Percentiles rank a stretch among this genome's conserved stretches.
These are phyloP conservation scores for Candida orba DNA, from an alignment of 805 yeast genomes.

Conservation along the genomic window DNA sequence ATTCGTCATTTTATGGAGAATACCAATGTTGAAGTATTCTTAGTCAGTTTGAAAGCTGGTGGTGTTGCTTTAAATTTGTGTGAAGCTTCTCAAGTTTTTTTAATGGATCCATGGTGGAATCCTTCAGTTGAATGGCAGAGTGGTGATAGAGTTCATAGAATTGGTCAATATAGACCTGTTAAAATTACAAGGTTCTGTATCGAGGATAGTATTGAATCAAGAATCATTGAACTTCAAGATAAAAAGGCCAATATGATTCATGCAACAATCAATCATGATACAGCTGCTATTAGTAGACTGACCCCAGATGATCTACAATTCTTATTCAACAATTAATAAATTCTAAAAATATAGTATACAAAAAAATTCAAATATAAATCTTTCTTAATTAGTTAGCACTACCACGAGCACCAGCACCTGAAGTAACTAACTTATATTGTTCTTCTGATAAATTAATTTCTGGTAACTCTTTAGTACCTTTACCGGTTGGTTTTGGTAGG, in stretches of 20 bases:
- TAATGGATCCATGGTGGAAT: constrained; percentile 99
- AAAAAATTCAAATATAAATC: background rate
- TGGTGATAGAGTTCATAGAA: constrained; percentile 96
- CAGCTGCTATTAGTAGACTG: constrained; percentile 77
- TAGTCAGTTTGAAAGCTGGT: constrained; percentile 95
- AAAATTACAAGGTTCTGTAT: constrained; percentile 87
- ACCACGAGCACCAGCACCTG: constrained; percentile 74
- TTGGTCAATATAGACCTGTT: constrained; percentile 93
- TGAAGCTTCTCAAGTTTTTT: constrained; percentile 94
- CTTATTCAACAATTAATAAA: constrained; percentile 63
- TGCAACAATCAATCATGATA: constrained; percentile 92
- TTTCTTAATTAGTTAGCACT: constrained; percentile 40
- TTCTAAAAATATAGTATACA: background rate
- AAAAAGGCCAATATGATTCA: constrained; percentile 97
- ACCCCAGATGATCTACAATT: constrained; percentile 95
- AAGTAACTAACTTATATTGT: constrained; percentile 46
- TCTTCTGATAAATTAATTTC: constrained; percentile 45
- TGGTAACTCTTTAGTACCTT: constrained; percentile 45
- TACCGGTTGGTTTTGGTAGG: constrained; percentile 52
- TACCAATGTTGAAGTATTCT: constrained; percentile 84
- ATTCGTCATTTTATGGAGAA: constrained; percentile 90
- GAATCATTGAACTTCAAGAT: constrained; percentile 92
- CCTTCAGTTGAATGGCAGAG: constrained; percentile 98
- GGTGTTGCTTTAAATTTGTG: constrained; percentile 96
- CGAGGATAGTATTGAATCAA: constrained; percentile 93